Evolutionary conservation across 805 yeast species (phyloP).

Genomic region (Saccharomycopsis sp.): DNA sequence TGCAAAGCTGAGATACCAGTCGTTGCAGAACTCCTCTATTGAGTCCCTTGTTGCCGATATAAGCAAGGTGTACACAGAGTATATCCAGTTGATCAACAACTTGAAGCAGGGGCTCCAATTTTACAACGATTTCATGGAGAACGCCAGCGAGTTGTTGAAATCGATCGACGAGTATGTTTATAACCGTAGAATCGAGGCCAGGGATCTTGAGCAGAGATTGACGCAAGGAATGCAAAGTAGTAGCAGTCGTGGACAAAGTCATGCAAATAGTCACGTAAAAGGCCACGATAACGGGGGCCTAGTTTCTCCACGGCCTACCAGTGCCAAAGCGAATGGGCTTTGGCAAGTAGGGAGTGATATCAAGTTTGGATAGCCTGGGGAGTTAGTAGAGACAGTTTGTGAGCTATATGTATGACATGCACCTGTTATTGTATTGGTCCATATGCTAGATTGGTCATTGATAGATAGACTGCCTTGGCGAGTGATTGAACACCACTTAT

Average conservation of each 20-base stretch:
- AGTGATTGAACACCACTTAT: too few relatives aligned
- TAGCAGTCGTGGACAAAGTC: conserved; percentile 6
- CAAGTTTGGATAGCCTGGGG: conserved; percentile 22
- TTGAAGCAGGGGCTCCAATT: conserved; percentile 64
- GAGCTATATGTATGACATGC: conserved; percentile 8
- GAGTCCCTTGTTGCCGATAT: conserved; percentile 28
- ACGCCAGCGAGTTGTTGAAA: conserved; percentile 37
- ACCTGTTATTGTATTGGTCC: too few relatives aligned
- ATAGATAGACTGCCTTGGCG: too few relatives aligned
- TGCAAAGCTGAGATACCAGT: conserved; percentile 35
- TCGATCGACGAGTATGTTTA: conserved; percentile 49
- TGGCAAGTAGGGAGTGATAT: neutral
- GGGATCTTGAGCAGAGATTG: conserved; percentile 38
- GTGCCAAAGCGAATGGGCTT: neutral
- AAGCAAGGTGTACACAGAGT: conserved; percentile 29
- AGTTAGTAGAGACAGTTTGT: too few relatives aligned
- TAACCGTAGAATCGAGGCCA: conserved; percentile 44
- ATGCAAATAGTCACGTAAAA: neutral
- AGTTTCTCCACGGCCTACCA: neutral
- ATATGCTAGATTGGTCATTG: too few relatives aligned
- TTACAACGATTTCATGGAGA: conserved; percentile 53
- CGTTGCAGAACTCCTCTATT: conserved; percentile 45
- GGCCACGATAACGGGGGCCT: conserved; percentile 10
- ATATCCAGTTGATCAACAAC: conserved; percentile 50
- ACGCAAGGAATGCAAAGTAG: conserved; percentile 7